Evolutionary conservation across 257 asterid genomes (phyloP).

Genomic region (Solanum ahanhuiri): DNA sequence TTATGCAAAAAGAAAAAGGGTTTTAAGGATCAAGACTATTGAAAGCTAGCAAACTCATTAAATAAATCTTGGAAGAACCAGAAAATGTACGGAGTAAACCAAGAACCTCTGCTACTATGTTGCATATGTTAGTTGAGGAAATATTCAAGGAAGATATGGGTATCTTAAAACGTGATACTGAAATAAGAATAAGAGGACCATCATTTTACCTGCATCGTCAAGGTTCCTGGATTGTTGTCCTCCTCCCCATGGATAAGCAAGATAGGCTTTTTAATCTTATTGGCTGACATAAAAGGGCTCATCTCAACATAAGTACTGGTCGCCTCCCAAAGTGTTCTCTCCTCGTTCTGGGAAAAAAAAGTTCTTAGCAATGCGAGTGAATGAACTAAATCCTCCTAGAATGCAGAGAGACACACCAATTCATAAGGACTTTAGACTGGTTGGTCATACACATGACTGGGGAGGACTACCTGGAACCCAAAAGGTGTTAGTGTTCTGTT

Average conservation of each 20-base stretch:
- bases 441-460: not conserved
- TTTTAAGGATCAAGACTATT: not conserved
- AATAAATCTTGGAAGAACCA: not conserved
- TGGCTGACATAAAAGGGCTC: conserved; percentile 95
- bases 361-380: not conserved
- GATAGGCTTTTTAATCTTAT: conserved; percentile 92
- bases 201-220: conserved; percentile 88
- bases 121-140: not conserved
- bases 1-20: not conserved
- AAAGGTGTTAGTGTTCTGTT: conserved; percentile 98
- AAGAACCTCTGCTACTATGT: not conserved
- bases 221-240: conserved; percentile 93
- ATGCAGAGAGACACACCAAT: not conserved
- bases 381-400: not conserved
- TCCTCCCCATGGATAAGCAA: conserved; percentile 97
- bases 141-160: not conserved
- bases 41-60: not conserved
- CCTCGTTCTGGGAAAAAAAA: conserved; percentile 57
- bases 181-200: conserved; percentile 1
- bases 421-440: not conserved
- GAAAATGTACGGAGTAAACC: not conserved
- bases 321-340: conserved; percentile 98
- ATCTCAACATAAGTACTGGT: conserved; percentile 65
- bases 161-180: not conserved
- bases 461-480: conserved; percentile 80